phyloP scores from a whole-genome alignment of 257 asterid genomes.

The Nicotiana knightiana region DNA sequence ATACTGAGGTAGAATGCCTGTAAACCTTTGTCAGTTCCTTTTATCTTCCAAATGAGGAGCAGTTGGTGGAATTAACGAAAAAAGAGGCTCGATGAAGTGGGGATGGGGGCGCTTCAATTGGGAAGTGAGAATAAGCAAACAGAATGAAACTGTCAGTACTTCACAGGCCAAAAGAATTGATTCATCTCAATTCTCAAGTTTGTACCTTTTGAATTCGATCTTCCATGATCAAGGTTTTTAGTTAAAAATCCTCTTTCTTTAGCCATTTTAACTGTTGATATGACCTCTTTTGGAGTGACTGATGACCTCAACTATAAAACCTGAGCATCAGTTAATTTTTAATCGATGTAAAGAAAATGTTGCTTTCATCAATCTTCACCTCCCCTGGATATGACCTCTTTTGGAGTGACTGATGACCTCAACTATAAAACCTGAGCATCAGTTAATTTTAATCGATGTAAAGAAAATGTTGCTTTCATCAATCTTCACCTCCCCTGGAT shows the following conservation, averaged over 20 bases:
- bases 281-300: neutral
- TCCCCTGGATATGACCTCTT: slow-evolving; percentile 1
- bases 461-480: neutral
- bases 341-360: neutral
- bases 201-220: neutral
- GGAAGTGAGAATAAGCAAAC: neutral
- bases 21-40: slow-evolving; percentile 6
- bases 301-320: neutral
- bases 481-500: slow-evolving; percentile 2
- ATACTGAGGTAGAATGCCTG: neutral
- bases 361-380: neutral
- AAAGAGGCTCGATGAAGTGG: neutral
- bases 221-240: slow-evolving; percentile 21
- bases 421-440: neutral
- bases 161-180: neutral
- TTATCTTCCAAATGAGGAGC: neutral
- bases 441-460: neutral
- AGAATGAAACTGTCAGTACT: neutral
- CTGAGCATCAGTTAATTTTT: neutral
- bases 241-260: neutral
- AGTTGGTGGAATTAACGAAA: neutral
- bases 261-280: neutral
- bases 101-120: neutral
- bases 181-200: neutral
- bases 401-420: neutral